A percentile compares a stretch with the other conserved stretches of the same genome.
Conservation (phyloP, 768 basidiomycete genomes). For the Agrocybe praecox region DNA sequence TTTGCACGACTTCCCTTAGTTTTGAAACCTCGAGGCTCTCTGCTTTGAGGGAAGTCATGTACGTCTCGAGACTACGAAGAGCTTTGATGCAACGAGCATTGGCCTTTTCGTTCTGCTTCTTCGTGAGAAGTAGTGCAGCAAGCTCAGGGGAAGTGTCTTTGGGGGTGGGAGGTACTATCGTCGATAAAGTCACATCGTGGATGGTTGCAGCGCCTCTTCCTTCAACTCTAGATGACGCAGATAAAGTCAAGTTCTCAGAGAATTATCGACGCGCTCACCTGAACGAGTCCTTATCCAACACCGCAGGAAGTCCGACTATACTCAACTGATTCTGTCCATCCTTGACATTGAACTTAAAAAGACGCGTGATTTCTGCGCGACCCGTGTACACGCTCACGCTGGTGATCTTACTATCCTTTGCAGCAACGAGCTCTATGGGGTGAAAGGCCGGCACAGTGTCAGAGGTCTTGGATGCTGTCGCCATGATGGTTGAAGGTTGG, state of each 20-base stretch:
- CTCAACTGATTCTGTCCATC: constrained; percentile 43
- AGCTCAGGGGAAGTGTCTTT: constrained; percentile 28
- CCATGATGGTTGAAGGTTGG: no score
- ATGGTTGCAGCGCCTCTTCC: constrained; percentile 47
- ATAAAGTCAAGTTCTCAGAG: background rate
- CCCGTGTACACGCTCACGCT: constrained; percentile 42
- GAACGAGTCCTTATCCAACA: constrained; percentile 40
- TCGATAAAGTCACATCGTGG: constrained; percentile 43
- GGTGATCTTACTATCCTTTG: constrained; percentile 35
- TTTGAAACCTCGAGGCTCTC: constrained; percentile 31
- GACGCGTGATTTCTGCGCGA: constrained; percentile 43
- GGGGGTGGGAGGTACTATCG: constrained; percentile 12
- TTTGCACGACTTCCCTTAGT: constrained; percentile 29
- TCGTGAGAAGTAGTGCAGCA: constrained; percentile 22
- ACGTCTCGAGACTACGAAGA: constrained; percentile 30
- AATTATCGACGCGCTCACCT: constrained; percentile 23
- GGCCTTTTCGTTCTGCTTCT: constrained; percentile 28
- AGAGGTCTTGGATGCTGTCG: no score
- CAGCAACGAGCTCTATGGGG: constrained; percentile 30
- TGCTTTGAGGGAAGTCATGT: constrained; percentile 34
- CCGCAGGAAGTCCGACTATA: constrained; percentile 39
- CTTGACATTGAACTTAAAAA: constrained; percentile 38
- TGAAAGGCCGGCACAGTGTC: constrained; percentile 13
- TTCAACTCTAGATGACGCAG: constrained; percentile 37
- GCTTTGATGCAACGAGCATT: constrained; percentile 31